Conservation (phyloP, 2,329 filamentous ascomycete genomes). For the Ophiostoma sp. region DNA sequence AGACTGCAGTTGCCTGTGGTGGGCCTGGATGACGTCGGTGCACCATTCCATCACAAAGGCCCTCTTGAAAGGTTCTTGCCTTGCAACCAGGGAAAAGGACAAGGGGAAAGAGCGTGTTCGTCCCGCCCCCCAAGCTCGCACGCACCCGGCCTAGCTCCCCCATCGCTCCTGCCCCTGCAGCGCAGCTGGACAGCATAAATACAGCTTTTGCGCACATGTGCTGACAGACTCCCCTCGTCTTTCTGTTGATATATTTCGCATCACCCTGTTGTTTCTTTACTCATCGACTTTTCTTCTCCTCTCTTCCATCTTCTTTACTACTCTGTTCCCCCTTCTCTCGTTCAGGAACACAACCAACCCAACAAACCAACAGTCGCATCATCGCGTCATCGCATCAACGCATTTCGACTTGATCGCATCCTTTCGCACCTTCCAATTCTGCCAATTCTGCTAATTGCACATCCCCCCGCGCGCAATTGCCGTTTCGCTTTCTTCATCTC, state of each 20-base stretch:
- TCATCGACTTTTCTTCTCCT: conserved; percentile 10
- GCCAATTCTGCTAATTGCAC: conserved; percentile 1
- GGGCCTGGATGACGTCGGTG: conserved; percentile 22
- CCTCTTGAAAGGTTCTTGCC: not conserved
- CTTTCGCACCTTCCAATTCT: not conserved
- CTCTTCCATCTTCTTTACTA: not conserved
- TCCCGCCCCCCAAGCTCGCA: not conserved
- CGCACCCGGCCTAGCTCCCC: conserved; percentile 10
- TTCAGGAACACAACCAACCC: not conserved
- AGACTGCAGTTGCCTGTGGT: not conserved
- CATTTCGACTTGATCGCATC: not conserved
- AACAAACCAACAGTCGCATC: not conserved
- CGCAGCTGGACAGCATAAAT: conserved; percentile 9
- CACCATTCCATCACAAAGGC: conserved; percentile 16
- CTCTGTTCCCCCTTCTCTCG: not conserved
- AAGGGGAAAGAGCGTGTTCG: not conserved
- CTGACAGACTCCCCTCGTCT: conserved; percentile 21
- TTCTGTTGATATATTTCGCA: not conserved
- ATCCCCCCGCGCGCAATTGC: not conserved
- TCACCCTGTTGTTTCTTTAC: not conserved
- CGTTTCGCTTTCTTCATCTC: not conserved
- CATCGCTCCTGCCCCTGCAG: not conserved
- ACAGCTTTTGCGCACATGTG: conserved; percentile 21
- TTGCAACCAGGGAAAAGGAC: not conserved
- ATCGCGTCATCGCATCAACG: not conserved